These are phyloP conservation scores for Aspergillus bridgeri DNA, from an alignment of 495 filamentous ascomycete genomes.

Conservation along the genomic window DNA sequence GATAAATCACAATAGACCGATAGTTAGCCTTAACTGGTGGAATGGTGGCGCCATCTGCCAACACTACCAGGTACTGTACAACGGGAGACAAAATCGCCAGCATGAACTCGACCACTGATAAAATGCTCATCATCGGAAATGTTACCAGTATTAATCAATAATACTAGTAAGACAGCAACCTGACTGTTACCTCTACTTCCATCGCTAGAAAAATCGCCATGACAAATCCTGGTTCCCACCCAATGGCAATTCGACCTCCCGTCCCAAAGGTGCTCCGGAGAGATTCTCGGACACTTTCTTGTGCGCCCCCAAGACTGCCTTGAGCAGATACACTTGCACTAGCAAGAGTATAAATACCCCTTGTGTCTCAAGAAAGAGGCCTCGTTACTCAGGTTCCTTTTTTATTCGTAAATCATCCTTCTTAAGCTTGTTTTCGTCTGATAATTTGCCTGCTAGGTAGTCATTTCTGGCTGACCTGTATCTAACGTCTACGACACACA, in stretches of 20 bases:
- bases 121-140: no score
- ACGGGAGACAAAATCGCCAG: neutral
- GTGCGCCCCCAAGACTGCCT: neutral
- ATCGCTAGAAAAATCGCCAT: neutral
- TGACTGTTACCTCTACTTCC: neutral
- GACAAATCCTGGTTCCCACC: neutral
- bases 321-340: slow-evolving; percentile 2
- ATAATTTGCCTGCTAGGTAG: neutral
- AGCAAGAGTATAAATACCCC: neutral
- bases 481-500: neutral
- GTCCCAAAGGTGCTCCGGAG: slow-evolving; percentile 9
- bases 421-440: neutral
- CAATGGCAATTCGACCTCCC: neutral
- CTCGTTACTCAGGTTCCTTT: neutral
- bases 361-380: neutral
- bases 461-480: neutral
- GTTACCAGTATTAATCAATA: no score
- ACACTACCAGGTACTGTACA: no score
- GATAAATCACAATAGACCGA: neutral
- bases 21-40: no score
- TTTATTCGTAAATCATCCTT: neutral
- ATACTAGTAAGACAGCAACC: neutral
- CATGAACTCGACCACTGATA: neutral
- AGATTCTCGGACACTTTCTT: slow-evolving; percentile 31
- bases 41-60: no score